Evolutionary conservation across 345 rosid genomes (phyloP), one percentile per base, ranked within the genome.

Genomic region (Garcia nutans): DNA sequence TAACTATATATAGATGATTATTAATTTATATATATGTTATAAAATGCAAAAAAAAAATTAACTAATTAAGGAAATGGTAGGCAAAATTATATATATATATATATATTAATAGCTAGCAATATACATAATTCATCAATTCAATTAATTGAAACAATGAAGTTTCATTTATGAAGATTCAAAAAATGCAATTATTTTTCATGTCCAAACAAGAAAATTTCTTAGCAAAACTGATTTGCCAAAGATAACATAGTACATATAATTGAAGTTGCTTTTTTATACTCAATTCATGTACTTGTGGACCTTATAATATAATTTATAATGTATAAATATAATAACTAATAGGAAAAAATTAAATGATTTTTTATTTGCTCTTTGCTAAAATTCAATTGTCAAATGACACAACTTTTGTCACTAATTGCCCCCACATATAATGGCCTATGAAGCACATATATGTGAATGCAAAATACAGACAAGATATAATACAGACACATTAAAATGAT

Each of bases 321-420:
- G 2, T 28, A 28, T 28, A 28, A 1, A 28, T 28, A 28, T 28
- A 28, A 28, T 28, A 28, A 28, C 31, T 37, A 37, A 37, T 37
- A 37, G 23, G 50, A 69, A 72, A 74, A 71, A 65, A 65, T 5
- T 44, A 64, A 71, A 78, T 80, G 74, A 78, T 76, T 76, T 76
- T 76, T 37, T 59, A 60, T 73, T 73, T 81, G 60, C 41, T 61
- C 64, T 78, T 78, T 83, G 65, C 68, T 66, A 69, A 50, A 73
- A 50, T 76, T 72, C 80, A 62, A 41, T 74, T 82, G 76, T 82
- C 85, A 78, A 81, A 15, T 59, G 82, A 78, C 78, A 67, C 26
- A 71, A 66, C 73, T 83, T 79, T 73, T 74, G 79, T 80, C 78
- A 72, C 69, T 45, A 62, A 68, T 42, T 61, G 79, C 69, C 77